phyloP scores from a whole-genome alignment of 208 protist genomes.

The Leishmania major region DNA sequence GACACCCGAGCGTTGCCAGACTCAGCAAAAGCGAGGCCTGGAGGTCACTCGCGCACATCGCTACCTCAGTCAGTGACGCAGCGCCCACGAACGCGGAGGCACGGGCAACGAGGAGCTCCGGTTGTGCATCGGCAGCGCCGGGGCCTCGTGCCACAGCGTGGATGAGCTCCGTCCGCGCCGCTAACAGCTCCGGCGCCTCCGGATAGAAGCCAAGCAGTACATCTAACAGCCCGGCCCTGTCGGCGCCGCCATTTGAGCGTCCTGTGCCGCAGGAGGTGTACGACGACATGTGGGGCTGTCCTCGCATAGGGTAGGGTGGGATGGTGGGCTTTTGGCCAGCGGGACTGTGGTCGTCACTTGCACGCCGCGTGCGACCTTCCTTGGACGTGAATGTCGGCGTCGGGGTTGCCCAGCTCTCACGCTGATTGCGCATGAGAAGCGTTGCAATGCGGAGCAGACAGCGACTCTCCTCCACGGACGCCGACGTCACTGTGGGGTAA shows the following conservation, averaged over 20 bases:
- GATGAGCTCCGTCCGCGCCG: slow-evolving; percentile 6
- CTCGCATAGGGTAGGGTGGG: not conserved
- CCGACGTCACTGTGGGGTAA: not conserved
- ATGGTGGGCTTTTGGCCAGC: not conserved
- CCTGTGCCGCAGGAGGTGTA: not conserved
- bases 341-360: not conserved
- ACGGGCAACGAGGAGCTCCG: not conserved
- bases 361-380: not conserved
- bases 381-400: not conserved
- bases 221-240: slow-evolving; percentile 16
- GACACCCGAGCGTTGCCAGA: slow-evolving; percentile 7
- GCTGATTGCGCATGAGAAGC: not conserved
- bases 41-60: not conserved
- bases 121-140: not conserved
- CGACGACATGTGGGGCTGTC: not conserved
- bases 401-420: not conserved
- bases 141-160: not conserved
- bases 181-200: slow-evolving; percentile 10
- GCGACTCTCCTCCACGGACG: slow-evolving; percentile 11
- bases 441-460: slow-evolving; percentile 26
- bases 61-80: slow-evolving; percentile 12
- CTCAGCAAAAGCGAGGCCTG: slow-evolving; percentile 7
- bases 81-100: slow-evolving; percentile 1
- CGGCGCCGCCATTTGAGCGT: not conserved
- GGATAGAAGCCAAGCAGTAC: slow-evolving; percentile 11